Evolutionary conservation across 371 early-diverging fungal species (phyloP), one percentile per base, ranked within the genome.

Genomic region (Rhizopus delemar): DNA sequence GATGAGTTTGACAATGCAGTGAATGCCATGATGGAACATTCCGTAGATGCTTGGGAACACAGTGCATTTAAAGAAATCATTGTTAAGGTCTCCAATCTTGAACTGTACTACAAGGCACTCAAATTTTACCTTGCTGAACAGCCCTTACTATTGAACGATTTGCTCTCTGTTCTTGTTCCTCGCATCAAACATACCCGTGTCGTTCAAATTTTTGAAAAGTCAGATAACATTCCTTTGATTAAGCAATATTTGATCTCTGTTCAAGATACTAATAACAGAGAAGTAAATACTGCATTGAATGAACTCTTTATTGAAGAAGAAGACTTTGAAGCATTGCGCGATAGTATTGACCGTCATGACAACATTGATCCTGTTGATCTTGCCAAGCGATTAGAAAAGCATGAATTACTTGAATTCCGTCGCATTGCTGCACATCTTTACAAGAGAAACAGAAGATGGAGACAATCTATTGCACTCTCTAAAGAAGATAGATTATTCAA

Each of bases 1-100:
- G 99, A 97, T 59, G 98, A 98, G 76, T 93, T 86, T 69, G 99
- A 98, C 78, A 98, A 97, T 67, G 98, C 98, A 6, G 92, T 93
- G 1, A 78, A 86, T 60, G 89, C 95, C 34, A 94, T 98, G 81
- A 98, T 98, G 86, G 85, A 86, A 49, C 95, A 97, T 69, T 87
- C 95, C 8, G 75, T 85, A 6, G 93, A 91, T 63, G 93, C 98
- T 15, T 98, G 91, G 90, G 99, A 98, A 62, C 99, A 98, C 64
- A 81, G 89, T 16, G 85, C 87, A 16, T 97, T 98, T 85, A 97
- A 96, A 86, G 95, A 95, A 63, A 86, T 95, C 38, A 81, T 95
- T 62, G 92, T 94, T 68, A 97, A 98, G 84, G 97, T 95, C 7
- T 86, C 92, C 57, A 98, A 97, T 66, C 71, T 93, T 51, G 99